These are phyloP conservation scores for Lachnellula occidentalis DNA, from an alignment of 2,329 filamentous ascomycete genomes.

Conservation along the genomic window DNA sequence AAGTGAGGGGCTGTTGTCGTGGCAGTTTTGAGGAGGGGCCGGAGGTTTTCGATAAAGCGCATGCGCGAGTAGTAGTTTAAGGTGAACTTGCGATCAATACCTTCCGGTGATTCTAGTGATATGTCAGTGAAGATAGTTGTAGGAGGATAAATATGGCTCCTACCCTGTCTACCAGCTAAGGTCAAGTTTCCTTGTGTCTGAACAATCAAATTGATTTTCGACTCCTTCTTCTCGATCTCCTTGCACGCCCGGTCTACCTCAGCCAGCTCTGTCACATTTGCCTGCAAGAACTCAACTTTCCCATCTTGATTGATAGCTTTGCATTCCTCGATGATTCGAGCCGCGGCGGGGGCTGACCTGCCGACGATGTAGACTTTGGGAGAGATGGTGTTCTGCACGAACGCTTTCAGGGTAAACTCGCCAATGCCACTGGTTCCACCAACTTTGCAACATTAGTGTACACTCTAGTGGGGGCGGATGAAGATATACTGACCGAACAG, in stretches of 20 bases:
- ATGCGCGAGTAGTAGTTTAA: conserved; percentile 50
- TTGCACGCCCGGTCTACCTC: conserved; percentile 45
- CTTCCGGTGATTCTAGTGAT: conserved; percentile 24
- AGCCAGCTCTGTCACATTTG: conserved; percentile 42
- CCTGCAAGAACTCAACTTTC: conserved; percentile 39
- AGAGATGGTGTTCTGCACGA: conserved; percentile 36
- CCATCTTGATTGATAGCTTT: conserved; percentile 39
- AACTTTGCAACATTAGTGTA: conserved; percentile 15
- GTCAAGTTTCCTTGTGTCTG: conserved; percentile 44
- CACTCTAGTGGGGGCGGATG: background rate
- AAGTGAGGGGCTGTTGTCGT: conserved; percentile 36
- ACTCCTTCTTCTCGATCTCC: conserved; percentile 45
- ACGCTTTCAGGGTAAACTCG: conserved; percentile 40
- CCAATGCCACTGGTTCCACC: conserved; percentile 48
- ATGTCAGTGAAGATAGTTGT: background rate
- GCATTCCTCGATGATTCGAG: conserved; percentile 39
- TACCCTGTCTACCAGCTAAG: conserved; percentile 23
- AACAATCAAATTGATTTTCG: conserved; percentile 49
- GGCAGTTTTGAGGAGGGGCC: conserved; percentile 42
- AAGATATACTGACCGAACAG: conserved; percentile 21
- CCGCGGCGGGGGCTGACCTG: conserved; percentile 36
- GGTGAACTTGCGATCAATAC: conserved; percentile 24
- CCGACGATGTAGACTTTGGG: conserved; percentile 45
- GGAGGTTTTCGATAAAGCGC: conserved; percentile 51
- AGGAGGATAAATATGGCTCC: background rate